Evolutionary conservation across 2,329 filamentous ascomycete species (phyloP).

Genomic region (Tetracladium maxilliforme): DNA sequence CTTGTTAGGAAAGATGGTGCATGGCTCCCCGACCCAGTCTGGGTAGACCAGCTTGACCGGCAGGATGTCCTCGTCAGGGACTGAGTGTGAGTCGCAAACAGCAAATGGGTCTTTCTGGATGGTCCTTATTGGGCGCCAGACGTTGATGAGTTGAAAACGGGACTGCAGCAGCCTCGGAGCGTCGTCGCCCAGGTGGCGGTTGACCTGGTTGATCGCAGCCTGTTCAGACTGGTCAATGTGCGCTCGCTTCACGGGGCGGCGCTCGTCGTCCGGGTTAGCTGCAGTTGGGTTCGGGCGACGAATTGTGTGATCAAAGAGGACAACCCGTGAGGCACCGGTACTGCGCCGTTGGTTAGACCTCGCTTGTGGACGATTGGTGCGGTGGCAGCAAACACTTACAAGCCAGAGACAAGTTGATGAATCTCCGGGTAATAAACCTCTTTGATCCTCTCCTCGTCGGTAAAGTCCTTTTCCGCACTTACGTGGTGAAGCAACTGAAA

Average conservation of each 20-base stretch:
- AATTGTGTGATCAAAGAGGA: slow-evolving; percentile 78
- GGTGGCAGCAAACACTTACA: slow-evolving; percentile 1
- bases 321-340: slow-evolving; percentile 25
- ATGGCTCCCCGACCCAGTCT: slow-evolving; percentile 58
- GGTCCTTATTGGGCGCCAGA: slow-evolving; percentile 49
- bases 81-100: slow-evolving; percentile 37
- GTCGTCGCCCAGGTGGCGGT: slow-evolving; percentile 46
- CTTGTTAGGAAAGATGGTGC: slow-evolving; percentile 45
- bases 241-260: slow-evolving; percentile 52
- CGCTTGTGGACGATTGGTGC: background rate
- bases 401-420: slow-evolving; percentile 47
- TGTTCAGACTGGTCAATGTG: slow-evolving; percentile 69
- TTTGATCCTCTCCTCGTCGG: slow-evolving; percentile 51
- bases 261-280: slow-evolving; percentile 10
- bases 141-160: slow-evolving; percentile 70
- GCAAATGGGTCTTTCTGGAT: slow-evolving; percentile 41
- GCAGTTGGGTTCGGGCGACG: slow-evolving; percentile 42
- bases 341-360: slow-evolving; percentile 1
- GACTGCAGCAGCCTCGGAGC: slow-evolving; percentile 47
- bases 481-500: slow-evolving; percentile 51
- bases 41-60: slow-evolving; percentile 63
- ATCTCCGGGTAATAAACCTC: slow-evolving; percentile 70
- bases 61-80: slow-evolving; percentile 48
- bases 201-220: slow-evolving; percentile 52
- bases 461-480: slow-evolving; percentile 41